Base-by-base conservation (phyloP, 1,284 basidiomycete species). In the Leccinum huronense region DNA sequence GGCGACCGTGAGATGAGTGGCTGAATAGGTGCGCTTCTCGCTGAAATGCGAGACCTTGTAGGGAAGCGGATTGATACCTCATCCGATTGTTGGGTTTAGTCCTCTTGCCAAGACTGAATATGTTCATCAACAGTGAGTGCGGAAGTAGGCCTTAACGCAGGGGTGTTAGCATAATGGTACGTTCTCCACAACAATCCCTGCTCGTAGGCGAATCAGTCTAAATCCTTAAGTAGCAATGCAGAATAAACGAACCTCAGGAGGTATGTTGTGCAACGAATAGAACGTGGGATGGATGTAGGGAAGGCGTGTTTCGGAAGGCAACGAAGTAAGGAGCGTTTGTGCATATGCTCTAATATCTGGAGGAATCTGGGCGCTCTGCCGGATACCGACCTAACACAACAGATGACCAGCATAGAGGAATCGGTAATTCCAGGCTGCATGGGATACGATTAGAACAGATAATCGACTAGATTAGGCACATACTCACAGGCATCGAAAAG, bases 191-290 rank as follows among this genome's bases (percentile, higher is more conserved):
- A 94, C 85, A 14, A 89, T 92, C 59, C 93, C 93, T 69, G 85
- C 88, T 88, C 91, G 58, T n/a, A 23, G 63, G 59, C 23, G 33
- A 54, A 11, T 75, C 36, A 76, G 40, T 33, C 30, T 13, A 59
- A 60, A 60, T 9, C 13, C 38, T 36, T 11, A 51, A 23, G 60
- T 7, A 40, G 60, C 30, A 54, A 60, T 36, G 13, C 13, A 33
- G 58, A 27, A 34, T 3, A 5, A 2, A 69, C 84, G 68, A 64
- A 94, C 94, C 80, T 97, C 93, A 40, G 91, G 86, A 5, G 91
- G 84, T 97, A 99, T 99, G 78, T 92, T 97, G 81, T 99, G 97
- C 67, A 99, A 79, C 4, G 94, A 94, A 81, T 97, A 98, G 81
- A 99, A 97, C 30, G 85, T 88, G 2, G 97, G 94, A 78, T 98